A percentile compares a stretch with the other conserved stretches of the same genome.
These are phyloP conservation scores for Aspergillus homomorphus DNA, from an alignment of 495 filamentous ascomycete species.

Conservation along the genomic window DNA sequence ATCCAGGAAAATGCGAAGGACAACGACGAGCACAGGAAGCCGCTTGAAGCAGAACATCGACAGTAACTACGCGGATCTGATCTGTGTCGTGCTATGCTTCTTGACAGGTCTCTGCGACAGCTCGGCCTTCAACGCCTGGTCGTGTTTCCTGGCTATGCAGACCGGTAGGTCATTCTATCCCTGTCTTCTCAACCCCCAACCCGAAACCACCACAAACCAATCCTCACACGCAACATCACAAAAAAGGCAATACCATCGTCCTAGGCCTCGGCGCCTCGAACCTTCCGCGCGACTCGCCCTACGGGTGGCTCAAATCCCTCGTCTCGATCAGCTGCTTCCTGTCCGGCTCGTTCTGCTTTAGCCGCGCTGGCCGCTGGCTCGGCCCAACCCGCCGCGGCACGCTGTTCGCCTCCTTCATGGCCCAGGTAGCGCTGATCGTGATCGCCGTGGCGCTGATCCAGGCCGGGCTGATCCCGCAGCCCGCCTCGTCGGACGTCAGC, in stretches of 20 bases:
- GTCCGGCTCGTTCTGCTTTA: slow-evolving; percentile 30
- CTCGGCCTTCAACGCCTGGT: slow-evolving; percentile 60
- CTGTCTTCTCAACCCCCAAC: not conserved
- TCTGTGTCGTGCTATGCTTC: slow-evolving; percentile 55
- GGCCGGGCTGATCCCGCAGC: slow-evolving; percentile 45
- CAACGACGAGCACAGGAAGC: not conserved
- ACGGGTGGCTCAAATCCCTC: slow-evolving; percentile 62
- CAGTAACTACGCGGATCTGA: slow-evolving; percentile 46
- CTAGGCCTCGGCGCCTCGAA: slow-evolving; percentile 59
- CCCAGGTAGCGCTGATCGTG: slow-evolving; percentile 54
- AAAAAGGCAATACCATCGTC: slow-evolving; percentile 63
- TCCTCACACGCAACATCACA: not conserved
- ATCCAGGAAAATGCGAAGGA: not conserved
- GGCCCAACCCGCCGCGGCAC: slow-evolving; percentile 47
- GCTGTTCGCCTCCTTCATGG: slow-evolving; percentile 54
- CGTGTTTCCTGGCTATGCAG: slow-evolving; percentile 62
- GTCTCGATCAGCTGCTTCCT: slow-evolving; percentile 55
- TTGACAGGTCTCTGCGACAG: slow-evolving; percentile 60
- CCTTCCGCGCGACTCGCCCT: slow-evolving; percentile 46
- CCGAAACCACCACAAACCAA: not conserved
- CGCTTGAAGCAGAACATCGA: slow-evolving; percentile 39
- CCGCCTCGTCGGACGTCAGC: slow-evolving; percentile 26
- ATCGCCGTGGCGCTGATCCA: slow-evolving; percentile 57
- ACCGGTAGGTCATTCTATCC: slow-evolving; percentile 41
- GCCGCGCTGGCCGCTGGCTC: slow-evolving; percentile 33